Percentiles rank a stretch among this genome's conserved stretches.
Conservation (phyloP, 768 basidiomycete genomes). For the Austroboletus festivus region DNA sequence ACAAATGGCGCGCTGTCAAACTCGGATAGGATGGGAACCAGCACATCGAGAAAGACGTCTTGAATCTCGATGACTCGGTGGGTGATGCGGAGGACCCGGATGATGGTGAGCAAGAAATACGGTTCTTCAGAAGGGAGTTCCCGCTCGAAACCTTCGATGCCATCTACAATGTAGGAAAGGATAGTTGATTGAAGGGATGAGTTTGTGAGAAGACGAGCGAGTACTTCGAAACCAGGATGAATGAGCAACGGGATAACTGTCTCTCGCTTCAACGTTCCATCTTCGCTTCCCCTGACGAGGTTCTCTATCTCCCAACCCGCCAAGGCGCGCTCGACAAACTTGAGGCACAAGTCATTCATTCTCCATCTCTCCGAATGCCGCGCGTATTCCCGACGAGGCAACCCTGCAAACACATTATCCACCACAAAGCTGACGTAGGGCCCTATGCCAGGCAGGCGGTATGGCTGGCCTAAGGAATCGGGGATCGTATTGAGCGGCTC, state of each 20-base stretch:
- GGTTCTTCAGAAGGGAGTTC: slow-evolving; percentile 66
- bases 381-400: slow-evolving; percentile 70
- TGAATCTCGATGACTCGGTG: slow-evolving; percentile 82
- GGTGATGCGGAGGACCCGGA: slow-evolving; percentile 78
- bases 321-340: slow-evolving; percentile 80
- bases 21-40: slow-evolving; percentile 74
- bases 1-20: slow-evolving; percentile 53
- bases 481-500: slow-evolving; percentile 74
- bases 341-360: slow-evolving; percentile 80
- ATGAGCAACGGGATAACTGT: slow-evolving; percentile 52
- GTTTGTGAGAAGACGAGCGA: slow-evolving; percentile 72
- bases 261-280: slow-evolving; percentile 49
- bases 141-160: slow-evolving; percentile 72
- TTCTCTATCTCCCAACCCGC: slow-evolving; percentile 79
- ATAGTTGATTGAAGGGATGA: slow-evolving; percentile 70
- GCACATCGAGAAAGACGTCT: slow-evolving; percentile 84
- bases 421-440: slow-evolving; percentile 86
- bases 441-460: slow-evolving; percentile 73
- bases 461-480: slow-evolving; percentile 74
- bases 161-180: slow-evolving; percentile 78
- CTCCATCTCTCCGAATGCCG: slow-evolving; percentile 79
- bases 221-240: slow-evolving; percentile 87
- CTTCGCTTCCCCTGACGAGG: slow-evolving; percentile 57
- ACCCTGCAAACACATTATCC: slow-evolving; percentile 83
- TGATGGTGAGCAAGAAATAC: slow-evolving; percentile 69